These are phyloP conservation scores for Leccinum olivaceopallidum DNA, from an alignment of 768 basidiomycete species.

Conservation along the genomic window DNA sequence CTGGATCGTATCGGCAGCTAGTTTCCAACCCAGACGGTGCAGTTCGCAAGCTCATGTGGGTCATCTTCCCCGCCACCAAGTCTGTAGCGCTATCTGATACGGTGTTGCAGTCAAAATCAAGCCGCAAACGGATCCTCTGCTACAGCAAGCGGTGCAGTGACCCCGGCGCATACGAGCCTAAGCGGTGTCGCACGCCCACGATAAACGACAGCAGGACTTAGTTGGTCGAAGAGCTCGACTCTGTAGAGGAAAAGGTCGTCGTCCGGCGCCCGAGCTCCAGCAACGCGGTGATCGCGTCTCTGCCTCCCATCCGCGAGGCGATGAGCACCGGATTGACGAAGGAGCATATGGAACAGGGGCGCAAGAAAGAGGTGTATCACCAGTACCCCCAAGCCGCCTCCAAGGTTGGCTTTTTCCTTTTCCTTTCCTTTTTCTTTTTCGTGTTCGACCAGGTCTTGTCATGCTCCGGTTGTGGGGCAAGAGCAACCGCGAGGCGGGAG, in stretches of 20 bases:
- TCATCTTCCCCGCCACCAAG: background rate
- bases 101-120: conserved; percentile 43
- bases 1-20: conserved; percentile 62
- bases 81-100: background rate
- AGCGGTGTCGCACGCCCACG: conserved; percentile 22
- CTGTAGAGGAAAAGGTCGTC: conserved; percentile 58
- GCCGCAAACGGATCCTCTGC: conserved; percentile 45
- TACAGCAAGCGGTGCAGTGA: conserved; percentile 44
- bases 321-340: conserved; percentile 52
- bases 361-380: conserved; percentile 70
- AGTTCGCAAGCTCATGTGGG: conserved; percentile 72
- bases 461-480: too few relatives aligned
- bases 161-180: conserved; percentile 44
- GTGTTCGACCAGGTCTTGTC: conserved; percentile 36
- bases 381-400: conserved; percentile 83
- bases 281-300: conserved; percentile 51
- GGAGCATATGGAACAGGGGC: conserved; percentile 79
- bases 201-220: conserved; percentile 12
- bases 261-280: conserved; percentile 56
- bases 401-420: conserved; percentile 43
- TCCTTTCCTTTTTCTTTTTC: conserved; percentile 53
- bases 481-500: too few relatives aligned
- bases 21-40: conserved; percentile 63
- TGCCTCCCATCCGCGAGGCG: conserved; percentile 40
- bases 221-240: conserved; percentile 29